phyloP scores from a whole-genome alignment of 805 yeast genomes.

The Naumovozyma baii region DNA sequence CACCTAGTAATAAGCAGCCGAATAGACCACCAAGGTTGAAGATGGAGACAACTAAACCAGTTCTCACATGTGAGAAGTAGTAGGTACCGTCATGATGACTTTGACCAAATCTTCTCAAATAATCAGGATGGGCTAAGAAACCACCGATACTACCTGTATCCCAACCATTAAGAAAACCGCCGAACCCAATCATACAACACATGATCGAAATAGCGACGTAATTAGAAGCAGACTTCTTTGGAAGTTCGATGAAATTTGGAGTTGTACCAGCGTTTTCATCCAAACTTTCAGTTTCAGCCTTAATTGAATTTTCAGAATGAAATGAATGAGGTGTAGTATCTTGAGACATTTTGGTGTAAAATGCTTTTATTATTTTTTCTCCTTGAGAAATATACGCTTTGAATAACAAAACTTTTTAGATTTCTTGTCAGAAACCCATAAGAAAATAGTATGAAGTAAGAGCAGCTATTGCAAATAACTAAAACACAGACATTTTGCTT shows the following conservation, averaged over 20 bases:
- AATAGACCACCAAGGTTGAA: conserved; percentile 68
- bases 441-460: no score
- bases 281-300: not conserved
- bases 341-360: no score
- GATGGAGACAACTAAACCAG: conserved; percentile 47
- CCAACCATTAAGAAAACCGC: conserved; percentile 48
- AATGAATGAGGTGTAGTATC: no score
- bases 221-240: conserved; percentile 17
- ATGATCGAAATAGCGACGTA: conserved; percentile 11
- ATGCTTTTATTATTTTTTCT: no score
- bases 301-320: not conserved
- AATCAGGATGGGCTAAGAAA: conserved; percentile 43
- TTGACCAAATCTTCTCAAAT: conserved; percentile 46
- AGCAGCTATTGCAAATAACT: no score
- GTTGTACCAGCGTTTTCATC: not conserved
- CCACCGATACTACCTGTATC: conserved; percentile 65
- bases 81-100: conserved; percentile 32
- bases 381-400: no score
- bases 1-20: conserved; percentile 51
- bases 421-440: no score
- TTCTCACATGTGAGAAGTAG: conserved; percentile 38
- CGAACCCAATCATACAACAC: conserved; percentile 34
- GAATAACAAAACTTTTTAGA: no score
- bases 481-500: no score
- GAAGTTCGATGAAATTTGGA: conserved; percentile 11